These are phyloP conservation scores for Ganoderma boninense DNA, from an alignment of 1,284 basidiomycete genomes.

Conservation along the genomic window DNA sequence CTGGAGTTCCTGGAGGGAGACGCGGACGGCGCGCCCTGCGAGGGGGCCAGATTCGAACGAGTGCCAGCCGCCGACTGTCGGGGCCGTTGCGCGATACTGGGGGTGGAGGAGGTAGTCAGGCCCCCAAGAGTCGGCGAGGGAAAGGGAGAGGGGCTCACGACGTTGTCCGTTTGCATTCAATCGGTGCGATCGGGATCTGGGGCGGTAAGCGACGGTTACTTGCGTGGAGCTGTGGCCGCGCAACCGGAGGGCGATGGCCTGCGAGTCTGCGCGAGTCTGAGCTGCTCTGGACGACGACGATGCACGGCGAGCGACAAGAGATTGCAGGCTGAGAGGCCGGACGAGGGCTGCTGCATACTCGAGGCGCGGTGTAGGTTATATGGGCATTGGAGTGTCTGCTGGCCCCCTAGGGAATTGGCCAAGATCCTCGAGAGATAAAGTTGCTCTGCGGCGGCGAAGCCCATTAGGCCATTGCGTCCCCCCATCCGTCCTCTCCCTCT, in stretches of 20 bases:
- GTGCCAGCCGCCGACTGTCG: conserved; percentile 10
- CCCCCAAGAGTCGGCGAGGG: conserved; percentile 7
- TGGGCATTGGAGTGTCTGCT: conserved; percentile 11
- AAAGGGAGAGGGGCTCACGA: conserved; percentile 5
- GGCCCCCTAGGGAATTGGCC: not conserved
- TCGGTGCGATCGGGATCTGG: conserved; percentile 12
- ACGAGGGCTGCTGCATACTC: conserved; percentile 4
- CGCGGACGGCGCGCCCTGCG: conserved; percentile 22
- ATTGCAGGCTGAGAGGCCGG: not conserved
- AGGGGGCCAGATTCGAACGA: conserved; percentile 12
- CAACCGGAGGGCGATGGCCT: not conserved
- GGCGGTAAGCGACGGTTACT: conserved; percentile 5
- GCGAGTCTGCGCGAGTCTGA: not conserved
- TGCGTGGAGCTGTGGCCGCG: not conserved
- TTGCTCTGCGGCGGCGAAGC: not conserved
- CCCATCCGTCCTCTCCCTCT: not conserved
- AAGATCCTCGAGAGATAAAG: conserved; percentile 4
- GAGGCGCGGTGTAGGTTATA: conserved; percentile 11
- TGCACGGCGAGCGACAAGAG: not conserved
- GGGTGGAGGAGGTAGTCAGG: conserved; percentile 3
- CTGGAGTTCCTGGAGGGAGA: conserved; percentile 26
- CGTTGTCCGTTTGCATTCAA: conserved; percentile 12
- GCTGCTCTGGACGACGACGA: not conserved
- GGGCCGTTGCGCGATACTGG: not conserved
- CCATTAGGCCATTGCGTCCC: not conserved